Evolutionary conservation across 306 rosid genomes (phyloP).

Genomic region (Malus sylvestris): DNA sequence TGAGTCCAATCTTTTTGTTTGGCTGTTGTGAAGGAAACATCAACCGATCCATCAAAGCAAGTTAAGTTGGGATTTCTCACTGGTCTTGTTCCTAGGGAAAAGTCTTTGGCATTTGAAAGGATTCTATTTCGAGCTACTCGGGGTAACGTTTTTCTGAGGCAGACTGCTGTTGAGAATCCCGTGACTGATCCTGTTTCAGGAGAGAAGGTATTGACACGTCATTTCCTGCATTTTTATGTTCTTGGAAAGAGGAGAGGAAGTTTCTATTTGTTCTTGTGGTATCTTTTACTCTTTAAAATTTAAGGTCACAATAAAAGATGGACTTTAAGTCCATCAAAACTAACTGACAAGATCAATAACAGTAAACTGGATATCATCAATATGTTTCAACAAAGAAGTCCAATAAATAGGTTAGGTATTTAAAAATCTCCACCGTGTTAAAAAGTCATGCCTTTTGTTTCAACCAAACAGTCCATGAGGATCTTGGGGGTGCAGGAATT

Average conservation of each 20-base stretch:
- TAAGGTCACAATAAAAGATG: neutral
- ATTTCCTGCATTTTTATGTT: neutral
- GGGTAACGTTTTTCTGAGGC: slow-evolving; percentile 49
- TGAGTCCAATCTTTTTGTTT: slow-evolving; percentile 18
- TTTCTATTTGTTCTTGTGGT: neutral
- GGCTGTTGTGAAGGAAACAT: slow-evolving; percentile 49
- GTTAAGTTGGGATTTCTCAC: slow-evolving; percentile 49
- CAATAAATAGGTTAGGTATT: neutral
- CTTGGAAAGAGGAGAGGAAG: neutral
- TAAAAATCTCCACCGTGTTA: neutral
- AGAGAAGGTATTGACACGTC: slow-evolving; percentile 33
- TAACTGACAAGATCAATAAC: neutral
- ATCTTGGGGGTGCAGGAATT: neutral
- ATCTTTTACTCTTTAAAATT: neutral
- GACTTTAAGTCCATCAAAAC: neutral
- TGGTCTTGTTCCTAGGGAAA: slow-evolving; percentile 51
- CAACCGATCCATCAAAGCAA: slow-evolving; percentile 54
- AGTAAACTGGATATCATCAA: neutral
- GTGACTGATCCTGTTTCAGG: slow-evolving; percentile 50
- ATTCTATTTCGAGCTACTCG: slow-evolving; percentile 58
- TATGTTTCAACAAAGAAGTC: neutral
- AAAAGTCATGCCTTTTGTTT: neutral
- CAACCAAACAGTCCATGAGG: neutral
- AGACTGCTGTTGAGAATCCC: slow-evolving; percentile 40
- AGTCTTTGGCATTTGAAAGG: slow-evolving; percentile 57